phyloP scores from a whole-genome alignment of 179 eudicot species.

The Gypsophila paniculata region DNA sequence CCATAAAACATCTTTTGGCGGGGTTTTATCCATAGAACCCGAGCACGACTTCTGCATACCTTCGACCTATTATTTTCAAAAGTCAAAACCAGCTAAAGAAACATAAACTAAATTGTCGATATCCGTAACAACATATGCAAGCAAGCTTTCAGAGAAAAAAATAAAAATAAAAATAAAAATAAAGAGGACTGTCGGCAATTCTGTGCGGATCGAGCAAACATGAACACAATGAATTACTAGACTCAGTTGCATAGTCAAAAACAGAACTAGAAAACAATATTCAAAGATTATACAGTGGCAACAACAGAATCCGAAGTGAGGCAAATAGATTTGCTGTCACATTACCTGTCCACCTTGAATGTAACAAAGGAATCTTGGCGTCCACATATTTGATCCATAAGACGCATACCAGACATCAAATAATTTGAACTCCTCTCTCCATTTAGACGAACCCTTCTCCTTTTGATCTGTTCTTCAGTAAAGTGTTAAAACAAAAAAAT shows the following conservation, averaged over 20 bases:
- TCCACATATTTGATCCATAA: slow-evolving; percentile 88
- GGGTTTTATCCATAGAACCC: slow-evolving; percentile 80
- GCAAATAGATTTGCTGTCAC: neutral
- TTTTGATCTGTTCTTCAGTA: slow-evolving; percentile 39
- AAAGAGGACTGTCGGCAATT: neutral
- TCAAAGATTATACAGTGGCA: neutral
- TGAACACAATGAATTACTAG: neutral
- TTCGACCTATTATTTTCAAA: slow-evolving; percentile 55
- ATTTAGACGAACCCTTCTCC: slow-evolving; percentile 35
- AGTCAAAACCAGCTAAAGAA: slow-evolving; percentile 4
- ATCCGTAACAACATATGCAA: neutral
- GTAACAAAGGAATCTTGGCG: slow-evolving; percentile 74
- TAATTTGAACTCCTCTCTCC: slow-evolving; percentile 65
- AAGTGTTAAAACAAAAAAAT: neutral
- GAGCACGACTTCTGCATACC: slow-evolving; percentile 68
- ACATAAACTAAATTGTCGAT: neutral
- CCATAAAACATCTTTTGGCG: slow-evolving; percentile 71
- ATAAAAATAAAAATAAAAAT: too few species aligned
- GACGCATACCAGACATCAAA: slow-evolving; percentile 79
- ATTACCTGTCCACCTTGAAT: slow-evolving; percentile 92
- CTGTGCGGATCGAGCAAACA: neutral
- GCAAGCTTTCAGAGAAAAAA: slow-evolving; percentile 10
- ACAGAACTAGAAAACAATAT: neutral
- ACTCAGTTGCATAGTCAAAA: slow-evolving; percentile 3
- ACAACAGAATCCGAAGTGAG: neutral